These are phyloP conservation scores for Ascochyta lentis DNA, from an alignment of 2,329 filamentous ascomycete species.

Conservation along the genomic window DNA sequence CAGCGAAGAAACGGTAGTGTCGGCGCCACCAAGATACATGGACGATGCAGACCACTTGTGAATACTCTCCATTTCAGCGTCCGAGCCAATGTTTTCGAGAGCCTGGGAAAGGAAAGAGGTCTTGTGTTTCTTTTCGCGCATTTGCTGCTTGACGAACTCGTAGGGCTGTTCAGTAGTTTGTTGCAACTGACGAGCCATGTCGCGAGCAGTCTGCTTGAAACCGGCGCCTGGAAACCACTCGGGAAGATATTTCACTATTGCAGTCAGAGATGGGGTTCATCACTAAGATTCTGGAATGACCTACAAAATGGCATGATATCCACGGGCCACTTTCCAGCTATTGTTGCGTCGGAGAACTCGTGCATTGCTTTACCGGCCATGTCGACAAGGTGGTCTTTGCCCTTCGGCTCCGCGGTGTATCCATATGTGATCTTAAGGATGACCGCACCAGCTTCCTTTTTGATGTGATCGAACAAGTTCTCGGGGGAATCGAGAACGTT, in stretches of 20 bases:
- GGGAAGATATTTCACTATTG: constrained; percentile 50
- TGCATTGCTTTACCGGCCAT: constrained; percentile 51
- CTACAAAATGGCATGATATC: constrained; percentile 56
- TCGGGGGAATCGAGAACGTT: constrained; percentile 31
- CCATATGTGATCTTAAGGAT: constrained; percentile 46
- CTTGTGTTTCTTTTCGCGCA: constrained; percentile 38
- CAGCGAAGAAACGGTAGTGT: constrained; percentile 53
- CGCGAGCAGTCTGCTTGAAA: constrained; percentile 53
- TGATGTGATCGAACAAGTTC: constrained; percentile 36
- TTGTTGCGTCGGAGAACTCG: constrained; percentile 49
- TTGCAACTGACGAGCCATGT: constrained; percentile 43
- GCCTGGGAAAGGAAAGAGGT: constrained; percentile 52
- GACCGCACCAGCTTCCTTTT: constrained; percentile 36
- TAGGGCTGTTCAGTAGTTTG: constrained; percentile 52
- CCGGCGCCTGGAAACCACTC: constrained; percentile 56
- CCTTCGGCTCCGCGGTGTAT: constrained; percentile 53
- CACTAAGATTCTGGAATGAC: background rate
- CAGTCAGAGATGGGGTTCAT: background rate
- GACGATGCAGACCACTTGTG: constrained; percentile 54
- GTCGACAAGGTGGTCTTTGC: constrained; percentile 54
- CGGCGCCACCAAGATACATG: constrained; percentile 55
- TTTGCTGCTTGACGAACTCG: constrained; percentile 52
- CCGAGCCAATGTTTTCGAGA: constrained; percentile 43
- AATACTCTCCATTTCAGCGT: constrained; percentile 42
- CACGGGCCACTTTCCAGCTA: constrained; percentile 56